phyloP scores from a whole-genome alignment of 805 yeast genomes.

The Candida boidinii region DNA sequence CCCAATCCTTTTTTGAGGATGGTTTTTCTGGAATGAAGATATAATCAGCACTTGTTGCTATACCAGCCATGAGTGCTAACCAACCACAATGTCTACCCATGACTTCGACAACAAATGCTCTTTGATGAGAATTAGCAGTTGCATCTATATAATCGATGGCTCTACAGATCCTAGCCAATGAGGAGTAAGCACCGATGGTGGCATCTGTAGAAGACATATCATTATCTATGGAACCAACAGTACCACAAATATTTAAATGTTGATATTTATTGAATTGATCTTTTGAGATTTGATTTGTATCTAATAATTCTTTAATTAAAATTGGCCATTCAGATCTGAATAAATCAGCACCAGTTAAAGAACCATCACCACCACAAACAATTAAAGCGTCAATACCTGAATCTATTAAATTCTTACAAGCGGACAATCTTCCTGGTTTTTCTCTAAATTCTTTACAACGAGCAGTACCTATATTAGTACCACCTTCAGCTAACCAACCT shows the following conservation, averaged over 20 bases:
- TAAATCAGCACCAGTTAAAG: conserved; percentile 93
- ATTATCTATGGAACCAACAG: conserved; percentile 95
- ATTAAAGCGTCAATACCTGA: conserved; percentile 91
- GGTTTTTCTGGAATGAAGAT: conserved; percentile 94
- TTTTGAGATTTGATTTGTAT: conserved; percentile 44
- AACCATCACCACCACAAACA: conserved; percentile 98
- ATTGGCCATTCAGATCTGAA: conserved; percentile 95
- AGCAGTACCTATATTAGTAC: conserved; percentile 95
- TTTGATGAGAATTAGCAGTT: conserved; percentile 92
- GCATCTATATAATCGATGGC: conserved; percentile 96
- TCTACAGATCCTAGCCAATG: conserved; percentile 86
- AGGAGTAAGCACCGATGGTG: conserved; percentile 93
- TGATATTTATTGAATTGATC: conserved; percentile 55
- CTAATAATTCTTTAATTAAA: conserved; percentile 62
- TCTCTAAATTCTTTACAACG: conserved; percentile 81
- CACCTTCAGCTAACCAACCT: conserved; percentile 88
- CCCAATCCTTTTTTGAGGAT: conserved; percentile 67
- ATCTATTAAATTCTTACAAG: conserved; percentile 75
- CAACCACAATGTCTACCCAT: conserved; percentile 99
- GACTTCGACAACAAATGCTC: conserved; percentile 96
- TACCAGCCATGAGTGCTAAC: conserved; percentile 96
- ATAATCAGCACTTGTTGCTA: conserved; percentile 93
- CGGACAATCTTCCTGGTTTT: conserved; percentile 73
- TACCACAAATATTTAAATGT: conserved; percentile 80
- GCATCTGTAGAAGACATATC: conserved; percentile 97